Base-by-base conservation (phyloP, 179 eudicot species). In the Silene coronaria region DNA sequence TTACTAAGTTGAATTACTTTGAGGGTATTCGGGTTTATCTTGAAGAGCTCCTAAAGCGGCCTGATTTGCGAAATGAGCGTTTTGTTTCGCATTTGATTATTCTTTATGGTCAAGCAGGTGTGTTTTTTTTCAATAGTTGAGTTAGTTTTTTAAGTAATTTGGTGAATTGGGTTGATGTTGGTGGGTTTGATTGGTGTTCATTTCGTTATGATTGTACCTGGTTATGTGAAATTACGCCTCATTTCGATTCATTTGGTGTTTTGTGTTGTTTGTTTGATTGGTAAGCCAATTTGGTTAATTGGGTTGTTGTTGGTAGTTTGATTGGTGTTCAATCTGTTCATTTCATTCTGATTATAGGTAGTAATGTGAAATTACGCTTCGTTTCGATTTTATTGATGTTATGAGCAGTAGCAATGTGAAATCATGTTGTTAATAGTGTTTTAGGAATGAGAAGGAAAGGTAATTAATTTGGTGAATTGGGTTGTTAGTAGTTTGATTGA, bases 61-160 rank as follows among this genome's bases (percentile, higher is more conserved):
- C 89, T 27, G 90, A 87, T 77, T 78, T 84, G 55, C 68, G 69
- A 16, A 84, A 72, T 36, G 97, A 95, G 80, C 86, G 86, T 9
- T 84, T 82, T 60, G 6, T 88, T 10, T 76, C 96, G 1, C 93
- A 92, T 16, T 63, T 91, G 46, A 89, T 92, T 58, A 74, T 92
- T 26, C 87, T 89, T 2, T 92, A 89, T 19, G 98, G 97, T 16
- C 92, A 88, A 74, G 84, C 84, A 21, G 84, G 74, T 51, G n/a
- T 27, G 28, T 51, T 21, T 5, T 51, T 21, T 5, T 13, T 17
- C 2, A 6, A 23, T 26, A 48, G 68, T 30, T 28, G 12, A 7
- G 19, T 0, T 8, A 11, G 1, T 24, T 68, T 53, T 28, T 34
- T 57, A 21, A 57, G 36, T 38, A 14, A 14, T 30, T 53, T 28